Evolutionary conservation across 371 early-diverging fungal genomes (phyloP), one percentile per base, ranked within the genome.

Genomic region (Apophysomyces sp.): DNA sequence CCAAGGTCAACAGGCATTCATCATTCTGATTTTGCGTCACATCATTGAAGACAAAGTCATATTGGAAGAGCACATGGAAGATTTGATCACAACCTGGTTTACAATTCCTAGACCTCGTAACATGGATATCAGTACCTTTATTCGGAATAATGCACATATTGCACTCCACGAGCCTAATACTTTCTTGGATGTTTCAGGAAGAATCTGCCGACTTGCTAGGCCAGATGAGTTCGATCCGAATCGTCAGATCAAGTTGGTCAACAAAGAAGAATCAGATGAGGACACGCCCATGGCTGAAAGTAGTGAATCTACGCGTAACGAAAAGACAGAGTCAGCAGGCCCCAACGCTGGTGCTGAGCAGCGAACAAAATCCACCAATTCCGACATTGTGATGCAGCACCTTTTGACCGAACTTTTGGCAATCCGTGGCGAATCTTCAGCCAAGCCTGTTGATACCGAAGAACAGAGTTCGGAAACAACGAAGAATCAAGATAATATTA

Each of bases 1-100:
- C 40, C 81, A 82, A 57, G 88, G 91, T 2, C 91, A 93, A 39
- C 90, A 87, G 61, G 81, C 87, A 4, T 82, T 92, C 40, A 84
- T 88, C 37, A 76, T 91, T 28, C 86, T 96, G 58, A 90, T 97
- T 40, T 67, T 98, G 54, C 88, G 97, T 4, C 95, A 98, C 62
- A 80, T 93, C 13, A 82, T 96, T 41, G 98, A 98, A 71, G 81
- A 87, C 61, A 65, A 77, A 18, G 65, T 70, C 0, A 81, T 93
- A 0, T 66, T 97, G 57, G 76, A 82, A 57, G 66, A 67, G n/a
- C 73, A 83, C 6, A 93, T 98, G 87, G 89, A 90, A 56, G 73
- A 82, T 18, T 87, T 94, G 63, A 85, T 97, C 13, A 83, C 73
- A 40, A 86, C 79, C 13, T 91, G 91, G 90, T 87, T 89, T 29